Evolutionary conservation across 1,284 basidiomycete genomes (phyloP).

Genomic region (Coniferiporia weirii): DNA sequence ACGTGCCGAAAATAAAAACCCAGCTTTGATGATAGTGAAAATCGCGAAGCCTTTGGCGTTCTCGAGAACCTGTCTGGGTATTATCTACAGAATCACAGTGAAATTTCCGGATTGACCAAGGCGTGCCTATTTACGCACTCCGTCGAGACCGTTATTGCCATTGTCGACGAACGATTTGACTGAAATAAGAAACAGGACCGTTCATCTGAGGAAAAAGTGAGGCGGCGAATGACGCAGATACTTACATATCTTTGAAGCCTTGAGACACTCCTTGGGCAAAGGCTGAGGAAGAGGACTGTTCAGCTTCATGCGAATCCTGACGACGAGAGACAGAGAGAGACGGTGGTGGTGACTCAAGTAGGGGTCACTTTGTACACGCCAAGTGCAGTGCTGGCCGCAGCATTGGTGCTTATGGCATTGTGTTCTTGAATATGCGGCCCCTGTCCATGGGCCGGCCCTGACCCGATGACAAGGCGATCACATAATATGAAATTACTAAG

Average conservation of each 20-base stretch:
- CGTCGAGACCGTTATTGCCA: slow-evolving; percentile 68
- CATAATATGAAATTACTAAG: no score
- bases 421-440: no score
- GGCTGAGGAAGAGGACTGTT: slow-evolving; percentile 66
- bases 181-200: slow-evolving; percentile 27
- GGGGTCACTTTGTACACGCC: background rate
- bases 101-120: background rate
- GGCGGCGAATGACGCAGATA: slow-evolving; percentile 16
- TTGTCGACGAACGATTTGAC: slow-evolving; percentile 71
- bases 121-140: slow-evolving; percentile 33
- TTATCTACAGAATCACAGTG: slow-evolving; percentile 35
- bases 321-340: background rate
- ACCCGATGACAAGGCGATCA: no score
- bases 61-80: slow-evolving; percentile 62
- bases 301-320: slow-evolving; percentile 46
- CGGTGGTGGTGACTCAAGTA: background rate
- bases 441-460: no score
- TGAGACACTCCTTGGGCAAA: slow-evolving; percentile 67
- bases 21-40: slow-evolving; percentile 76
- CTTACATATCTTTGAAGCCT: slow-evolving; percentile 72
- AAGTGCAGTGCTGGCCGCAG: no score
- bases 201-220: slow-evolving; percentile 8
- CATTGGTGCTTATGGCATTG: no score
- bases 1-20: slow-evolving; percentile 71
- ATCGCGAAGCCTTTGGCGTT: slow-evolving; percentile 83